phyloP scores from a whole-genome alignment of 495 filamentous ascomycete genomes.

The Annulohypoxylon nitens region DNA sequence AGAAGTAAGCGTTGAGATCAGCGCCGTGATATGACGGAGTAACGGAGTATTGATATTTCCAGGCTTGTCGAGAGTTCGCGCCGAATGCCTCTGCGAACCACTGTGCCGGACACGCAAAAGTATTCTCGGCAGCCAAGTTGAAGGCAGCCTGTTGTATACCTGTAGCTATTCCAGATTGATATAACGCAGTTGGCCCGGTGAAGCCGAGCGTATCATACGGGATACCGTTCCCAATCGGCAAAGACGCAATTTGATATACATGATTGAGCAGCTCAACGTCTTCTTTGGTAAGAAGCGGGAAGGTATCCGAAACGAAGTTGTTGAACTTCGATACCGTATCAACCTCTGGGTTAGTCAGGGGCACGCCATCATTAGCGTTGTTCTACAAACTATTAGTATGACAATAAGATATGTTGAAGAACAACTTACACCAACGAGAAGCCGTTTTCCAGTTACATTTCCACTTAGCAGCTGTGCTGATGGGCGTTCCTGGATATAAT shows the following conservation, averaged over 20 bases:
- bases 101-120: conserved; percentile 72
- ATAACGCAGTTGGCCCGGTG: conserved; percentile 43
- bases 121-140: conserved; percentile 72
- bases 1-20: conserved; percentile 67
- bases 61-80: conserved; percentile 53
- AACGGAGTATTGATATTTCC: conserved; percentile 74
- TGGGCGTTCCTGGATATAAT: conserved; percentile 66
- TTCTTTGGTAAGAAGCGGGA: conserved; percentile 37
- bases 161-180: conserved; percentile 42
- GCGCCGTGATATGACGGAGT: conserved; percentile 68
- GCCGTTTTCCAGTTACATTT: conserved; percentile 51
- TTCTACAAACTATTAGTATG: conserved; percentile 34
- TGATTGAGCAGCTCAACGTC: conserved; percentile 42
- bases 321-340: conserved; percentile 35
- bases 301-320: conserved; percentile 34
- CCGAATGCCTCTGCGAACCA: conserved; percentile 73
- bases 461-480: conserved; percentile 65
- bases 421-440: conserved; percentile 42
- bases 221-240: conserved; percentile 21
- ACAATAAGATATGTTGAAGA: not conserved
- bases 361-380: conserved; percentile 51
- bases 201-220: conserved; percentile 41
- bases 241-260: conserved; percentile 33
- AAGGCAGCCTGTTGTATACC: conserved; percentile 50
- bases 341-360: conserved; percentile 40